Conservation (phyloP, 495 filamentous ascomycete species). For the Lasiosphaeria ovina region DNA sequence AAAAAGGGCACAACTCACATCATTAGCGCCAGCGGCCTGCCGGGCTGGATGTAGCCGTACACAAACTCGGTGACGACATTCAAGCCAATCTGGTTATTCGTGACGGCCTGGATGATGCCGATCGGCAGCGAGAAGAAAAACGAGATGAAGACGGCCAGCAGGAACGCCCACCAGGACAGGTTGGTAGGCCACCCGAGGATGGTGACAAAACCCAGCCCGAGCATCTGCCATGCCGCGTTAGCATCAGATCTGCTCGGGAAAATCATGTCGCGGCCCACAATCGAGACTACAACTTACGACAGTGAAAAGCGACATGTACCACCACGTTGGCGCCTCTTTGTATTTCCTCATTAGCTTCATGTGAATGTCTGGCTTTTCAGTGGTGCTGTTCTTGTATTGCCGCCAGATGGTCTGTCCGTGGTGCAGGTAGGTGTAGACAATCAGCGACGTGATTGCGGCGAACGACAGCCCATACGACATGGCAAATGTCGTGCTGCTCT, state of each 20-base stretch:
- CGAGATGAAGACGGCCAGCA: constrained; percentile 61
- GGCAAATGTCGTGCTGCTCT: constrained; percentile 55
- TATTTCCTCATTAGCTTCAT: constrained; percentile 61
- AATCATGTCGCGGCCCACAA: neutral
- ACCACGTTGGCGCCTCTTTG: constrained; percentile 57
- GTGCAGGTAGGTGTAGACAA: constrained; percentile 64
- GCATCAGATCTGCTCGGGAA: neutral
- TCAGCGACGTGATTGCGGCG: constrained; percentile 63
- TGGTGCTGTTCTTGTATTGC: constrained; percentile 58
- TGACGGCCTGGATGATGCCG: constrained; percentile 62
- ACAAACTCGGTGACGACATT: constrained; percentile 72
- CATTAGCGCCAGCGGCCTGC: constrained; percentile 65
- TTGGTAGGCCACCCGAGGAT: constrained; percentile 65
- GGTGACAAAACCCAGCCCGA: constrained; percentile 60
- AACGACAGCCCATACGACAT: constrained; percentile 69
- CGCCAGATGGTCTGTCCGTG: constrained; percentile 62
- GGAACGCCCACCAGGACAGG: constrained; percentile 64
- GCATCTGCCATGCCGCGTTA: constrained; percentile 40
- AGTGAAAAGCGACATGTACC: constrained; percentile 51
- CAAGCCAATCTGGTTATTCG: constrained; percentile 65
- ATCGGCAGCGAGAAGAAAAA: constrained; percentile 55
- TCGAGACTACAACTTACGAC: constrained; percentile 30
- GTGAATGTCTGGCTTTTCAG: constrained; percentile 56
- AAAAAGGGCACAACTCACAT: constrained; percentile 36
- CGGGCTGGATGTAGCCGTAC: constrained; percentile 68